Base-by-base conservation (phyloP, 2,329 filamentous ascomycete genomes). In the Pseudogymnoascus sp. region DNA sequence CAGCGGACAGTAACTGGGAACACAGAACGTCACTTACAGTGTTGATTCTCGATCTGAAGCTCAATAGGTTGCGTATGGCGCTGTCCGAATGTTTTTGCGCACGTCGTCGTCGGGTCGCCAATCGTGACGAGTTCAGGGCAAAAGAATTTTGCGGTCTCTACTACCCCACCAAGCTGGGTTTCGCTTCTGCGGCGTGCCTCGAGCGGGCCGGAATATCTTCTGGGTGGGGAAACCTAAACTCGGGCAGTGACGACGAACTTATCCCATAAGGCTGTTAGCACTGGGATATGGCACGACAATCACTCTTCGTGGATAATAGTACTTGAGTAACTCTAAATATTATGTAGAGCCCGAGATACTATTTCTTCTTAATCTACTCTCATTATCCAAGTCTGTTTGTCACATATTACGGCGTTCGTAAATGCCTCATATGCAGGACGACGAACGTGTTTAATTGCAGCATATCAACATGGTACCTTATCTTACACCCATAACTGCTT, bases 111-210 rank as follows among this genome's bases (percentile, higher is more conserved):
- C 45, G 5, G 23, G 23, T 11, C 45, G 23, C 45, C 45, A 51
- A 48, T 10, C n/a, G 45, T 51, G 45, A 28, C 45, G 45, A 51
- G 45, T 51, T 51, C 45, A 51, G 45, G 45, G 45, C 45, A 51
- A 51, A 51, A 51, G 45, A 16, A 16, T 51, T 51, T 51, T 51
- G 28, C 23, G 45, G 45, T 16, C 21, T 28, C 14, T 1, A 51
- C 28, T 51, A 51, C 45, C 45, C 45, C 45, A 51, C 45, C 45
- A 25, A 51, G 23, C 45, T 51, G 45, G 13, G 8, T 14, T 51
- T 51, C 45, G 45, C 45, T 51, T 51, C 23, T 51, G 45, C 25
- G 45, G 28, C 45, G 45, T 51, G 45, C 45, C 45, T 28, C 45
- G 16, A 51, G 45, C 45, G 45, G 45, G 3, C 45, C 45, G 45